A percentile compares a stretch with the other conserved stretches of the same genome.
phyloP scores from a whole-genome alignment of 1,139 yeast genomes.

The Magnusiomyces sp. region DNA sequence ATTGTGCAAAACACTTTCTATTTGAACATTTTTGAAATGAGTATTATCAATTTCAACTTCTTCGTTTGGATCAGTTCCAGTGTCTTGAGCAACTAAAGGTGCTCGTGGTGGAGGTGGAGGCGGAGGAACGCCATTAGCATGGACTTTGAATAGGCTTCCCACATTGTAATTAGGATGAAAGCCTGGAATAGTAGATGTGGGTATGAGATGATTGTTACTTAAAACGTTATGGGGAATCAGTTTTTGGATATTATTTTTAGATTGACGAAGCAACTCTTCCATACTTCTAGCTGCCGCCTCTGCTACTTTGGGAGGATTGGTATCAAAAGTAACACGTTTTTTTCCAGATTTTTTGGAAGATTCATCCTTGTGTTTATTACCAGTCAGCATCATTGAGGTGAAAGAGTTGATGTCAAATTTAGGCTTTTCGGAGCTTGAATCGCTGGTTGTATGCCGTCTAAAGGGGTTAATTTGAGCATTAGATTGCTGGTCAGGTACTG shows the following conservation, averaged over 20 bases:
- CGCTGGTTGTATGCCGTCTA: constrained; percentile 16
- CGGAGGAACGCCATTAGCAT: not conserved
- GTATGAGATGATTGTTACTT: not conserved
- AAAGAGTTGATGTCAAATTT: constrained; percentile 32
- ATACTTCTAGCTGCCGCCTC: constrained; percentile 35
- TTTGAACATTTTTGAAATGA: constrained; percentile 32
- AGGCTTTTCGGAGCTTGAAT: constrained; percentile 10
- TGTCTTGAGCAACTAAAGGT: constrained; percentile 13
- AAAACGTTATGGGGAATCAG: constrained; percentile 8
- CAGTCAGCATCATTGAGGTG: constrained; percentile 31
- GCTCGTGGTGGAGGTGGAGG: constrained; percentile 1
- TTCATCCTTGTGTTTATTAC: constrained; percentile 21
- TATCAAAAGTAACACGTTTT: constrained; percentile 33
- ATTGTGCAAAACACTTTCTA: constrained; percentile 33
- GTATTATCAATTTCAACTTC: constrained; percentile 28
- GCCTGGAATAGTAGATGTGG: constrained; percentile 1
- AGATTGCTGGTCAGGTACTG: constrained; percentile 3
- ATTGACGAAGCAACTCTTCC: constrained; percentile 33
- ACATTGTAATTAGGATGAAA: constrained; percentile 13
- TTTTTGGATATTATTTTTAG: constrained; percentile 14
- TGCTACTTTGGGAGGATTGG: constrained; percentile 33
- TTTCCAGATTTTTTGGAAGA: constrained; percentile 16
- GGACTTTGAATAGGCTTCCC: constrained; percentile 9
- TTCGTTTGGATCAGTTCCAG: constrained; percentile 21
- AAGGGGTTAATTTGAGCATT: constrained; percentile 23